Base-by-base conservation (phyloP, 2,329 filamentous ascomycete species). In the Colletotrichum paranaense region DNA sequence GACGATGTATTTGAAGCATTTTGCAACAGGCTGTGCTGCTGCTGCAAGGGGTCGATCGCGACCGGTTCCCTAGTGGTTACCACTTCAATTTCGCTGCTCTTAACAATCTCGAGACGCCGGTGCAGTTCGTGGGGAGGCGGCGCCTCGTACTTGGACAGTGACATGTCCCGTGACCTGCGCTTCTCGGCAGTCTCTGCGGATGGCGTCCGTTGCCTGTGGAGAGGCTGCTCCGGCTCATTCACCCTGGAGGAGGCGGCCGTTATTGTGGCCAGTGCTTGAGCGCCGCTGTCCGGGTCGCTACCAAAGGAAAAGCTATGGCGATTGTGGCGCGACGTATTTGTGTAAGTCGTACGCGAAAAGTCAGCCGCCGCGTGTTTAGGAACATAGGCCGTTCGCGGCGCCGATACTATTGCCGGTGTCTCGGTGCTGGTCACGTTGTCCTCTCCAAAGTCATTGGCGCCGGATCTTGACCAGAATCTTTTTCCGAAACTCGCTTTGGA, bases 341-440 rank as follows among this genome's bases (percentile, higher is more conserved):
- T 70, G 32, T 76, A 56, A 1, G 76, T 73, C 28, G 79, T 66
- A 24, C 78, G 78, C 5, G 78, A 78, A 42, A 80, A 81, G 62
- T 81, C 79, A 53, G 78, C 68, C n/a, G 79, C 79, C 3, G 79
- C 79, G 72, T 81, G 79, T 38, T 75, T 77, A 19, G 79, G 79
- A 28, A 78, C 70, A 52, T 80, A 80, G 49, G 69, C 67, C 26
- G 67, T 46, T 28, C 42, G 73, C 24, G 53, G 62, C 32, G 49
- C 42, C 35, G 74, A 24, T 24, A 62, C 42, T 11, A 24, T 26
- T 56, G 52, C 38, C 11, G 70, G 32, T 56, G 62, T 22, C 26
- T 63, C 42, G 59, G 32, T 28, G 5, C 62, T 52, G 42, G 46
- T 24, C 35, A 59, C 35, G 11, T 60, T 32, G 19, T 68, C 69